Percentiles rank a stretch among this genome's conserved stretches.
These are phyloP conservation scores for Pseudocercospora cruenta DNA, from an alignment of 2,329 filamentous ascomycete genomes.

Conservation along the genomic window DNA sequence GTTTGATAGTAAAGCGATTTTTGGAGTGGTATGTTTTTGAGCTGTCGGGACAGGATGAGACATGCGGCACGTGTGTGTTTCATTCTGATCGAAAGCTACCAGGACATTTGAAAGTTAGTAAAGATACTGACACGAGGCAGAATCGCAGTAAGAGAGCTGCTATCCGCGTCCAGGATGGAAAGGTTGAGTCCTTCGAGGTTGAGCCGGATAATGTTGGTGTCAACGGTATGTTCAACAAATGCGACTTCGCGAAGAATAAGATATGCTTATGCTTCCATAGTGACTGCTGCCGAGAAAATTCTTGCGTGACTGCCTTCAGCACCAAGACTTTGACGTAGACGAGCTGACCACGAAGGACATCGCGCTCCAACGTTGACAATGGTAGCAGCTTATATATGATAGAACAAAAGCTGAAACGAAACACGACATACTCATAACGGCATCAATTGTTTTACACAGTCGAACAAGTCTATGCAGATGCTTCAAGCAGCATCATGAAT, in stretches of 20 bases:
- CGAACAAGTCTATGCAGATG: constrained; percentile 14
- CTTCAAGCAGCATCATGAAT: background rate
- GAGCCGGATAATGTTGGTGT: constrained; percentile 67
- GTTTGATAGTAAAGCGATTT: constrained; percentile 78
- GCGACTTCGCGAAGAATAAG: too few species aligned
- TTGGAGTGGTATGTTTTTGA: constrained; percentile 61
- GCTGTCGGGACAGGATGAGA: background rate
- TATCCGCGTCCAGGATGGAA: constrained; percentile 79
- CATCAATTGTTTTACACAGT: constrained; percentile 5
- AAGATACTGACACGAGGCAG: constrained; percentile 42
- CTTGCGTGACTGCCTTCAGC: constrained; percentile 4
- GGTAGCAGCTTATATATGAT: background rate
- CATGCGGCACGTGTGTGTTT: background rate
- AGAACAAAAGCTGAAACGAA: background rate
- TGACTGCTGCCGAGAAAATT: constrained; percentile 18
- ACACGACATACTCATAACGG: background rate
- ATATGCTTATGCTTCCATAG: background rate
- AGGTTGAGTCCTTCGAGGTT: constrained; percentile 77
- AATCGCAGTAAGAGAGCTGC: constrained; percentile 86
- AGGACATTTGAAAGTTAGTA: background rate
- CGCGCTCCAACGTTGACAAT: background rate
- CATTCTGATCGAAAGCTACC: background rate
- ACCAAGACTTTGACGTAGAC: background rate
- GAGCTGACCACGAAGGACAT: background rate
- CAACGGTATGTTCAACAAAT: background rate